Base-by-base conservation (phyloP, 495 filamentous ascomycete genomes). In the Aspergillus campestris region DNA sequence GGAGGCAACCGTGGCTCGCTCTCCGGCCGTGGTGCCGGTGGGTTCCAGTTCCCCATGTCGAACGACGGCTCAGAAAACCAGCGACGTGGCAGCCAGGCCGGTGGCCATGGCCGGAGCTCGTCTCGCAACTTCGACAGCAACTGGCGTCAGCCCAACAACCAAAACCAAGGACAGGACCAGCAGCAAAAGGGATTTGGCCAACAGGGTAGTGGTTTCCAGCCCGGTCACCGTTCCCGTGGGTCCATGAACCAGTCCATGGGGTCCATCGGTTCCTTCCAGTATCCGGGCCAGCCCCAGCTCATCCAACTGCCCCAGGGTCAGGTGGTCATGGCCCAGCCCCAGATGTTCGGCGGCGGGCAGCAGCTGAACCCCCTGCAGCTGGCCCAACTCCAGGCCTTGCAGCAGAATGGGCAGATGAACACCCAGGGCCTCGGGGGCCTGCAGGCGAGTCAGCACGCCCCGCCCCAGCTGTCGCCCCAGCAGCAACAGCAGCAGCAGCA, bases 61-160 rank as follows among this genome's bases (percentile, higher is more conserved):
- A 79, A 73, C 47, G 76, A 80, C 34, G 60, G 67, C 37, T 60
- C 70, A 9, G 88, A 94, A 48, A 83, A 86, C 56, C 70, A 75
- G 48, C 83, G 87, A 45, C 83, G 87, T 45, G 77, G 78, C 44
- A 82, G 83, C 50, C 75, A 79, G 48, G 65, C 69, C 29, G 70
- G 18, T 24, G 18, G 76, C 31, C 92, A 98, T 62, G 82, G 77
- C 54, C 79, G 94, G 41, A 83, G 81, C 7, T 75, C 72, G 6
- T 98, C 92, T 11, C 77, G 92, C 29, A 98, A 97, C 60, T 98
- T 97, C 64, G 94, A 98, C 50, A 80, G 89, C 50, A 97, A 98
- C 65, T 98, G 92, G 92, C 83, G 92, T 53, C 91, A 92, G 61
- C 92, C 86, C 49, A 82, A 80, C 59, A 84, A 84, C 55, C 77